Conservation (phyloP, 179 eudicot species). For the Corrigiola litoralis region DNA sequence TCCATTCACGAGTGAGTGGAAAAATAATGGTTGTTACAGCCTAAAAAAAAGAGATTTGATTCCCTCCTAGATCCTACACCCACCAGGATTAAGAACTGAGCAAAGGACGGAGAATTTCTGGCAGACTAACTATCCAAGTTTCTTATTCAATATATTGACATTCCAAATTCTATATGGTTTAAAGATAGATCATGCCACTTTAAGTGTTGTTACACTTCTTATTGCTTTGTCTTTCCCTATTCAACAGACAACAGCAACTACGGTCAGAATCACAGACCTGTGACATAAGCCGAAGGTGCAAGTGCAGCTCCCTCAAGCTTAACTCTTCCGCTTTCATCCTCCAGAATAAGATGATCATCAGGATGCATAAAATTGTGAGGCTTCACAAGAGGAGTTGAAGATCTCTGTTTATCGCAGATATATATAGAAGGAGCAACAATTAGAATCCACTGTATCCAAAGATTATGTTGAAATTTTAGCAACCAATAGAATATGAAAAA, state of each 20-base stretch:
- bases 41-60: no score
- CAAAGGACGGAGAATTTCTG: background rate
- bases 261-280: conserved; percentile 50
- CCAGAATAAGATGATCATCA: conserved; percentile 78
- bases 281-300: conserved; percentile 72
- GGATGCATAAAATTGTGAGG: conserved; percentile 81
- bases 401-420: conserved; percentile 47
- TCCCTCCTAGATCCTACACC: no score
- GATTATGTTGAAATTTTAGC: background rate
- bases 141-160: no score
- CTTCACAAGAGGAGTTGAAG: conserved; percentile 60
- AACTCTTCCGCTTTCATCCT: conserved; percentile 97
- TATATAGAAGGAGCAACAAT: background rate
- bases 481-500: background rate
- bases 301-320: conserved; percentile 61
- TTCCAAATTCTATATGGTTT: no score
- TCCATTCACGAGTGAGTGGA: no score
- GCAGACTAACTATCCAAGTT: background rate
- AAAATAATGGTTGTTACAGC: no score
- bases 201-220: background rate
- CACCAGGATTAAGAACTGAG: background rate
- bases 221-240: background rate
- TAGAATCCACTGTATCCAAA: background rate
- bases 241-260: background rate
- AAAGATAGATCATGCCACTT: background rate